Evolutionary conservation across 495 filamentous ascomycete genomes (phyloP).

Genomic region (Penicillium maclennaniae): DNA sequence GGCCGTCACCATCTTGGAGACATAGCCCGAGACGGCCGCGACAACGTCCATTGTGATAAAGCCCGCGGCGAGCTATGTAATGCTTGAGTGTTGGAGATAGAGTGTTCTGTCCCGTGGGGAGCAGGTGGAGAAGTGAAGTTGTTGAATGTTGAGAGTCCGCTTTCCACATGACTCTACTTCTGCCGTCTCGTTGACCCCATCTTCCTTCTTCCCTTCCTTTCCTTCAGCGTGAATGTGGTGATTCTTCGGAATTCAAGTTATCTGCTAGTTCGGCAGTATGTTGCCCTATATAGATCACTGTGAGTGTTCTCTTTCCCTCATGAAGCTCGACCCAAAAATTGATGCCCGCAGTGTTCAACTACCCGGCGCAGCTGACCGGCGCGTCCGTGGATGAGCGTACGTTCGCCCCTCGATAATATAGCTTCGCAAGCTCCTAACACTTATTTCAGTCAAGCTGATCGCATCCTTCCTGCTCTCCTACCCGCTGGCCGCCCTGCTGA

Average conservation of each 20-base stretch:
- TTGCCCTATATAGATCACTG: slow-evolving; percentile 80
- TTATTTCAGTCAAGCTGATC: slow-evolving; percentile 78
- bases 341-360: slow-evolving; percentile 62
- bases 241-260: slow-evolving; percentile 22
- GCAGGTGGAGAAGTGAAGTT: slow-evolving; percentile 22
- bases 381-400: slow-evolving; percentile 84
- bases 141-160: slow-evolving; percentile 27
- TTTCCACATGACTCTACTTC: slow-evolving; percentile 28
- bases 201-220: slow-evolving; percentile 36
- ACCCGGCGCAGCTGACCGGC: slow-evolving; percentile 61
- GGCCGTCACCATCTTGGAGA: slow-evolving; percentile 92
- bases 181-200: slow-evolving; percentile 6
- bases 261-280: slow-evolving; percentile 50
- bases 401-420: slow-evolving; percentile 16
- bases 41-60: slow-evolving; percentile 77
- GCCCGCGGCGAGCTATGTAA: slow-evolving; percentile 2
- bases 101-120: slow-evolving; percentile 7
- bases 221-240: slow-evolving; percentile 54
- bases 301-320: slow-evolving; percentile 39
- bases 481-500: slow-evolving; percentile 82
- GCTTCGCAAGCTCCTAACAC: slow-evolving; percentile 9
- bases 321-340: slow-evolving; percentile 23
- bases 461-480: slow-evolving; percentile 90
- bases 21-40: slow-evolving; percentile 87
- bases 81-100: not conserved